Base-by-base conservation (phyloP, 176 grass and related monocot species). In the Triticum turgidum region DNA sequence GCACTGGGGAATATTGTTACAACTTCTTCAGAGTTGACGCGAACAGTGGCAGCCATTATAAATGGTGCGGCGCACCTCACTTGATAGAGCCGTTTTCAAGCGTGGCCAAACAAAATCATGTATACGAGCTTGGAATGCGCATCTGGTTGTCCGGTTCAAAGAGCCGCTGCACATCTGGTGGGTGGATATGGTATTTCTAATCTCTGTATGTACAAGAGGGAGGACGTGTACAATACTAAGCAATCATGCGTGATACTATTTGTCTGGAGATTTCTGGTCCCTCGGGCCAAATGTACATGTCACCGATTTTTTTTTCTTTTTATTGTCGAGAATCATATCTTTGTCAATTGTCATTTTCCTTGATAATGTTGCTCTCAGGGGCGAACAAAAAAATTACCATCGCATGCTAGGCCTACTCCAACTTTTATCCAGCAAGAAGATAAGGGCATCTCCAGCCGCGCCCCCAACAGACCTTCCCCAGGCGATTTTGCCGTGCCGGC, bases 101-200 rank as follows among this genome's bases (percentile, higher is more conserved):
- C 87, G 67, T 17, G 66, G 33, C 58, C 65, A 83, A 73, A 73
- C 56, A 83, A 73, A 73, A 35, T 73, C 65, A 58, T 65, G 66
- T 65, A 47, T 18, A 5, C 17, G 6, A 58, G 79, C 29, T 72
- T 45, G 79, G 74, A 87, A 74, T 58, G 24, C 38, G 25, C 66
- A 37, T 79, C 73, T 87, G 20, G 45, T 84, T 87, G 74, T 74
- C 85, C 66, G 85, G 27, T 87, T 87, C 85, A 90, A 84, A 84
- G 67, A 51, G 34, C 3, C 39, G 33, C 18, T 56, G 45, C 47
- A 27, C 51, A 52, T 30, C 25, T 11, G 47, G 15, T 54, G 14
- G 25, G 27, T 77, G 73, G 73, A 77, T 56, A 56, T 56, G 73
- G 0, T 54, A 78, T 73, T 68, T 73, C 44, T 73, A 67, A 39